Percentiles rank a stretch among this genome's conserved stretches.
Conservation (phyloP, 2,329 filamentous ascomycete genomes). For the Onygena corvina region DNA sequence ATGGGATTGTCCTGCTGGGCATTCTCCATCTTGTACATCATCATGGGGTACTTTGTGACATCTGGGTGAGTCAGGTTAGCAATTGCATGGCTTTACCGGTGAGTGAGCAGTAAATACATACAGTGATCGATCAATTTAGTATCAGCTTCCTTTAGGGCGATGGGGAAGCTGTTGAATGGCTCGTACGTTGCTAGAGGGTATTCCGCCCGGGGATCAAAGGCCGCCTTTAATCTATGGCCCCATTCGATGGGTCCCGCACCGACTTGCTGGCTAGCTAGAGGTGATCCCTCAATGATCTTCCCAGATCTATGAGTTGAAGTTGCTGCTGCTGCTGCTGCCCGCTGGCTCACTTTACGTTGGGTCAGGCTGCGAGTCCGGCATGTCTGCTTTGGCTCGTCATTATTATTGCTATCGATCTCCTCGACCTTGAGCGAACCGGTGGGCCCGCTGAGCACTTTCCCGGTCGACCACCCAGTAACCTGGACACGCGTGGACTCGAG, state of each 20-base stretch:
- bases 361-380: slow-evolving; percentile 1
- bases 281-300: not conserved
- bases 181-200: slow-evolving; percentile 12
- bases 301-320: not conserved
- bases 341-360: not conserved
- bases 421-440: slow-evolving; percentile 11
- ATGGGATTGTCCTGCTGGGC: slow-evolving; percentile 22
- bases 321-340: not conserved
- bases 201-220: not conserved
- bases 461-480: slow-evolving; percentile 19
- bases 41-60: slow-evolving; percentile 25
- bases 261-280: not conserved
- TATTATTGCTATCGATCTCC: slow-evolving; percentile 14
- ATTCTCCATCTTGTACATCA: slow-evolving; percentile 27
- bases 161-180: slow-evolving; percentile 23
- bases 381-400: not conserved
- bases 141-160: slow-evolving; percentile 19
- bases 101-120: slow-evolving; percentile 16
- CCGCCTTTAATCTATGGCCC: not conserved
- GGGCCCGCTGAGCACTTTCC: not conserved
- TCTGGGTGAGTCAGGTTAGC: slow-evolving; percentile 15
- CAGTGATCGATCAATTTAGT: slow-evolving; percentile 25
- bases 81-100: not conserved
- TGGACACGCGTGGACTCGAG: slow-evolving; percentile 22
- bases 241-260: not conserved